phyloP scores from a whole-genome alignment of 805 yeast genomes.

The Cyberlindnera euphorbiae region DNA sequence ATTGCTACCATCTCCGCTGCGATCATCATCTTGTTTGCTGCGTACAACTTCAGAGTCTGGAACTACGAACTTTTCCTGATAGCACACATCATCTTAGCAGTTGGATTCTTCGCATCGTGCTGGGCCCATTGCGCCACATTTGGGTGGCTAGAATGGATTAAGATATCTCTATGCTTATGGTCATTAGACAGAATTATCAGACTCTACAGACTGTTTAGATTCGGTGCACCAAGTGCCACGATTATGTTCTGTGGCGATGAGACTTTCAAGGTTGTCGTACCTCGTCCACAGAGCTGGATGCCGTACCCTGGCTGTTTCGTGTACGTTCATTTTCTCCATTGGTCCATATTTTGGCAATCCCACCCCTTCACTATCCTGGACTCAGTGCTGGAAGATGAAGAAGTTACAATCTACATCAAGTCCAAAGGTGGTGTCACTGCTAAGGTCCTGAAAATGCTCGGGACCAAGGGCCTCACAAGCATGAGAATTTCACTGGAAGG shows the following conservation, averaged over 20 bases:
- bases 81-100: constrained; percentile 53
- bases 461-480: constrained; percentile 6
- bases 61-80: constrained; percentile 59
- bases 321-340: constrained; percentile 51
- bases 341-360: constrained; percentile 56
- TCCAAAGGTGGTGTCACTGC: constrained; percentile 52
- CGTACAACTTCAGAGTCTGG: constrained; percentile 43
- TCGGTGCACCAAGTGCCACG: constrained; percentile 19
- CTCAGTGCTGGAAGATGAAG: constrained; percentile 32
- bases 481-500: constrained; percentile 51
- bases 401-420: constrained; percentile 41
- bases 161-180: too few species aligned
- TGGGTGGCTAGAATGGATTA: constrained; percentile 40
- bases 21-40: constrained; percentile 14
- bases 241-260: constrained; percentile 32
- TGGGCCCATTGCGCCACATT: constrained; percentile 54
- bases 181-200: constrained; percentile 45
- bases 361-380: constrained; percentile 66
- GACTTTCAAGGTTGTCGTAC: constrained; percentile 38
- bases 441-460: constrained; percentile 5
- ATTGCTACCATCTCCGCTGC: constrained; percentile 10
- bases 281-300: constrained; percentile 42
- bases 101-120: constrained; percentile 45
- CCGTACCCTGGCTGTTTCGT: constrained; percentile 51
- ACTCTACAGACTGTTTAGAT: constrained; percentile 29